Evolutionary conservation across 495 filamentous ascomycete species (phyloP), one percentile per base, ranked within the genome.

Genomic region (Aspergillus hancockii): DNA sequence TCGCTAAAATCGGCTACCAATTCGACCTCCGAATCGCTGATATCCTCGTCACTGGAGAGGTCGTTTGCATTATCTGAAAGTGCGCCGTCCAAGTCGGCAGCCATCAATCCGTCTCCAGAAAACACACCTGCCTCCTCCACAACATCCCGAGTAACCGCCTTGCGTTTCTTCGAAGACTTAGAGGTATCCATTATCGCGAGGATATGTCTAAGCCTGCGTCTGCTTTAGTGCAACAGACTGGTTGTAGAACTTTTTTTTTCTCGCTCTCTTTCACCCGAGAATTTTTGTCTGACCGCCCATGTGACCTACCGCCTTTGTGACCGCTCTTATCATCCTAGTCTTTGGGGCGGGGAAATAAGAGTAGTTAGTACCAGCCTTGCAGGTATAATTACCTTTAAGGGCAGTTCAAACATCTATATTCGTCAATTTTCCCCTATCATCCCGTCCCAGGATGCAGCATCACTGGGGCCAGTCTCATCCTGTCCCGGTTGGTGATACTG

Each of bases 101-200:
- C 75, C 54, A 79, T 81, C 65, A 93, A 80, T 56, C 91, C 89
- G 51, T 87, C 84, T 8, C 88, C 87, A 19, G 85, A 87, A 54
- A 79, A 75, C 4, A 80, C 76, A 40, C 78, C 77, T 14, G 80
- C 73, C 54, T 79, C 78, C 58, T 79, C 75, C 61, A 77, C 71
- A 47, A 81, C 75, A 74, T 84, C 80, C 53, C 77, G 69, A 50
- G 81, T 83, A 38, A 85, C 72, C 41, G 81, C 82, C 68, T 86
- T 86, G 60, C 83, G 78, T 75, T 86, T 86, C 70, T 79, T 83
- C 4, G 76, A 75, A 55, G 65, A 70, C 61, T 72, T 74, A 18
- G 67, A 62, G 55, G 72, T 65, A 60, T 68, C 64, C 75, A 79
- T 77, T 53, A 52, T 65, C 67, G 61, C 50, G 56, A 60, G 54